Evolutionary conservation across 495 filamentous ascomycete species (phyloP), one percentile per base, ranked within the genome.

Genomic region (Penicillium paradoxum): DNA sequence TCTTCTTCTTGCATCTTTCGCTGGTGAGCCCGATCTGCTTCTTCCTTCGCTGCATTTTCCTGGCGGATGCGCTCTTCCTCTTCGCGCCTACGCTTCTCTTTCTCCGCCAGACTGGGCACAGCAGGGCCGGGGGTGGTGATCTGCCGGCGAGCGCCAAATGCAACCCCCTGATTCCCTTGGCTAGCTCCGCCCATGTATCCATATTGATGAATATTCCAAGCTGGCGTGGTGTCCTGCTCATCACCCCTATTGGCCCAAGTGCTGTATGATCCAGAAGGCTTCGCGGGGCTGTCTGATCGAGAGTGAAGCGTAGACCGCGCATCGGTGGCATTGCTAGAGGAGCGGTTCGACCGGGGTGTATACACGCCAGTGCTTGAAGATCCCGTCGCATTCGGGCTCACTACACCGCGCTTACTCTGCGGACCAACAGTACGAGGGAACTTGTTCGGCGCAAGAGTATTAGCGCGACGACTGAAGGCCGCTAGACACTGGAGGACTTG

Each of bases 141-240:
- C 70, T 99, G 95, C 38, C 95, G 79, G 52, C 90, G 81, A 19
- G 83, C 88, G 45, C 95, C 95, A 66, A 97, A 99, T 6, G 87
- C 81, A 55, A 99, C 85, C 17, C 95, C 95, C 54, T 96, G 83
- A 62, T 95, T 97, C 6, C 88, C 92, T 68, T 99, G 95, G 59
- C 88, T 96, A 7, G 95, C 95, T 25, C 95, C 95, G 44, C 95
- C 95, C 89, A 97, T 93, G 69, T 97, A 97, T 9, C 93, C 92
- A 58, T 97, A 99, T 62, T 99, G 95, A 36, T 92, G 89, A 52
- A 97, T 97, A 62, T 99, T 97, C 95, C 95, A 99, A 22, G 95
- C 95, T 2, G 95, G 95, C 4, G 83, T 72, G 11, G 92, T 96
- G 25, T 75, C 77, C 17, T 81, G 80, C 66, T 96, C 86, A 57